Base-by-base conservation (phyloP, 2,329 filamentous ascomycete genomes). In the Drechslerella dactyloides region DNA sequence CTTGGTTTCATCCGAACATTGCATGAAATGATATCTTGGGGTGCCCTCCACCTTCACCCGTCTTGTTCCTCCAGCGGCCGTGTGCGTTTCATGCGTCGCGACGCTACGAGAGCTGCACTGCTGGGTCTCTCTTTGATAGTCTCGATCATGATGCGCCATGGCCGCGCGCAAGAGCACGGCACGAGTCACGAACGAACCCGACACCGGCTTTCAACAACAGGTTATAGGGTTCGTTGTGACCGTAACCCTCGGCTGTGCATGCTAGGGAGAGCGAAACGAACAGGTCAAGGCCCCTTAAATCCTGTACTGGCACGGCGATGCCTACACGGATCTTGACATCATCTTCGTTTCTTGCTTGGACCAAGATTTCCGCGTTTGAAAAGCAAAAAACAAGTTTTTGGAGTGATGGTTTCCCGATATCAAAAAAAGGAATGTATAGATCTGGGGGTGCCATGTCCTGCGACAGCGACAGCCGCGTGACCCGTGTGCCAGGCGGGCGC, bases 1-100 rank as follows among this genome's bases (percentile, higher is more conserved):
- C 64, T 70, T 64, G 60, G 54, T 65, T 56, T 61, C 68, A 52
- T 72, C 68, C 68, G 68, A 65, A 65, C 68, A 64, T 62, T 65
- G 60, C 68, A 72, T 65, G 60, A 57, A 44, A 56, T 65, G 50
- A 61, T 61, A 50, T 72, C 37, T 65, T 30, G 37, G 54, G 61
- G 55, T 53, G 56, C 64, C 46, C 48, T 56, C 46, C 58, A 46
- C 53, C 44, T 37, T 37, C 23, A 30, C 42, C 27, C 37, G 46
- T 44, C n/a, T 53, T 24, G 24, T 17, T 35, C 35, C 56, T 56
- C 44, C 54, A 65, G 52, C 68, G 60, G 44, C 27, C 51, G 59
- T 63, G 55, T 61, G 56, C 56, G 60, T 64, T 72, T 61, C 64
- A 57, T 51, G 42, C 50, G 56, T 37, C 24, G n/a, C 42, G 54